phyloP scores from a whole-genome alignment of 1,139 yeast species.

The Keqinozyma sinolaborantium region DNA sequence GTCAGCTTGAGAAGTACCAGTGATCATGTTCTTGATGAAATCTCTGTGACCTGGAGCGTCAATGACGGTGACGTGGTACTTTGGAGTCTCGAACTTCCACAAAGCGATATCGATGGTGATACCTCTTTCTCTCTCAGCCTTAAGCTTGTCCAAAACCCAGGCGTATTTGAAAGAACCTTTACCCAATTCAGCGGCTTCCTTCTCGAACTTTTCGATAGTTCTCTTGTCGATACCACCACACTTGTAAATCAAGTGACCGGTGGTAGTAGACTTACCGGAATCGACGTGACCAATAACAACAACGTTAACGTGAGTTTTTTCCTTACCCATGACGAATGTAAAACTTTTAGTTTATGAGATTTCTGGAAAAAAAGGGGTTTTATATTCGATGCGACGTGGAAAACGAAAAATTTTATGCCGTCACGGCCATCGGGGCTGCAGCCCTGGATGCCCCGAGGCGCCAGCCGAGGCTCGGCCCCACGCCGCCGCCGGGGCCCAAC shows the following conservation, averaged over 20 bases:
- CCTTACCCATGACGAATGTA: slow-evolving; percentile 62
- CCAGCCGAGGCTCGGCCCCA: no score
- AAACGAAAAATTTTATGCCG: slow-evolving; percentile 7
- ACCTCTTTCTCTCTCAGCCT: slow-evolving; percentile 98
- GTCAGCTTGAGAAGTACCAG: slow-evolving; percentile 92
- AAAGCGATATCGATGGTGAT: slow-evolving; percentile 92
- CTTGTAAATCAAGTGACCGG: slow-evolving; percentile 99
- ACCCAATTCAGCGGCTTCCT: slow-evolving; percentile 98
- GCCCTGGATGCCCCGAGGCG: no score
- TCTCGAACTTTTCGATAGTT: slow-evolving; percentile 98
- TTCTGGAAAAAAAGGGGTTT: neutral
- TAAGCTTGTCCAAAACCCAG: slow-evolving; percentile 93
- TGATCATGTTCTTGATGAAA: slow-evolving; percentile 94
- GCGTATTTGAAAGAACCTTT: slow-evolving; percentile 99
- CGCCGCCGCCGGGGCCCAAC: no score
- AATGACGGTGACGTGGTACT: slow-evolving; percentile 88
- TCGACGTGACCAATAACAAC: slow-evolving; percentile 99
- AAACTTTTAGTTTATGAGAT: slow-evolving; percentile 1
- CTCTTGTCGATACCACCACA: slow-evolving; percentile 91
- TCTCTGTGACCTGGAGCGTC: slow-evolving; percentile 98
- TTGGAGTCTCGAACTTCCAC: slow-evolving; percentile 96
- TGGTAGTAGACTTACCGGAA: slow-evolving; percentile 82
- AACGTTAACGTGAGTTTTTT: slow-evolving; percentile 96
- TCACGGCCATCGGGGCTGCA: slow-evolving; percentile 1
- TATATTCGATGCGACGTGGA: slow-evolving; percentile 1